These are phyloP conservation scores for Metschnikowia drakensbergensis DNA, from an alignment of 805 yeast genomes.

Conservation along the genomic window DNA sequence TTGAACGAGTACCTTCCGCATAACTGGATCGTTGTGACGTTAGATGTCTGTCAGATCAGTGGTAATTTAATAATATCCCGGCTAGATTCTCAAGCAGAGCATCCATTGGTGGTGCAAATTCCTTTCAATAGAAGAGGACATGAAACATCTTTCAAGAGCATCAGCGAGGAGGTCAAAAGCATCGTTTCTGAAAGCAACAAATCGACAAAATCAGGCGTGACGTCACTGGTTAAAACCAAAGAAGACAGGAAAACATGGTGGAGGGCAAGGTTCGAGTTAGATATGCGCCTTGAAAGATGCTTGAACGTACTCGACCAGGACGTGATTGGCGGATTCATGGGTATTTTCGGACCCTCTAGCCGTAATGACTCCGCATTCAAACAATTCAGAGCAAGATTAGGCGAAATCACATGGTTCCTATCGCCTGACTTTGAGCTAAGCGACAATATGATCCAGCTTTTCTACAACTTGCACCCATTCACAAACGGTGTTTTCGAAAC, in stretches of 20 bases:
- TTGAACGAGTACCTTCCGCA: conserved; percentile 30
- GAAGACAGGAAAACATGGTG: conserved; percentile 77
- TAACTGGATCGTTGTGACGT: conserved; percentile 55
- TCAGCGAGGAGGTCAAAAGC: conserved; percentile 26
- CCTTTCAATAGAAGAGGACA: conserved; percentile 55
- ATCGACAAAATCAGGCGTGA: conserved; percentile 53
- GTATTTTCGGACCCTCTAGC: conserved; percentile 47
- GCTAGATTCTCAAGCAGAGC: conserved; percentile 20
- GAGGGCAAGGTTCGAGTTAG: conserved; percentile 61
- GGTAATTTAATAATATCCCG: conserved; percentile 58
- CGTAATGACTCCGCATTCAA: conserved; percentile 20
- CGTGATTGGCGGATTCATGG: conserved; percentile 78
- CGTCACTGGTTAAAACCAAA: conserved; percentile 49
- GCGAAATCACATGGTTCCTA: conserved; percentile 10
- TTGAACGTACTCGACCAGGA: conserved; percentile 53
- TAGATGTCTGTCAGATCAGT: conserved; percentile 56
- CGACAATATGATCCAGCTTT: conserved; percentile 16
- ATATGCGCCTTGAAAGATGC: conserved; percentile 50
- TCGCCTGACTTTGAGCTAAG: conserved; percentile 16
- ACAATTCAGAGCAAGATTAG: conserved; percentile 21
- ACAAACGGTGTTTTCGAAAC: conserved; percentile 3
- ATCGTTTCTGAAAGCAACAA: conserved; percentile 61
- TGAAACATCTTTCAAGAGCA: conserved; percentile 37
- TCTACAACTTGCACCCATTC: conserved; percentile 15
- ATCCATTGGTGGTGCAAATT: conserved; percentile 50